A percentile compares a stretch with the other conserved stretches of the same genome.
Evolutionary conservation across 768 basidiomycete genomes (phyloP).

Genomic region (Floccularia luteovirens): DNA sequence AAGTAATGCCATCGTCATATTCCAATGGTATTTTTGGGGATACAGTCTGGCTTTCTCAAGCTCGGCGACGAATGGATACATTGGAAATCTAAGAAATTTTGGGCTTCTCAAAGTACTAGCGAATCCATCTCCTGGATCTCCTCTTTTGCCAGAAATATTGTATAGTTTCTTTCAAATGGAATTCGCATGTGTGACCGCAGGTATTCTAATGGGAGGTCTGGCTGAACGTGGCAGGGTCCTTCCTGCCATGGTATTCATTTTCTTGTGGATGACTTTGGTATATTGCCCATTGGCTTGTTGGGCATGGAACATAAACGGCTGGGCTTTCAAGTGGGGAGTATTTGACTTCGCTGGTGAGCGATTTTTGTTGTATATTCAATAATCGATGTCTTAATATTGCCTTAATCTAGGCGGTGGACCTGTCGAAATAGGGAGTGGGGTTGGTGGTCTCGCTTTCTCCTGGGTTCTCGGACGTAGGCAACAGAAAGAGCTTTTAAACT

Average conservation of each 20-base stretch:
- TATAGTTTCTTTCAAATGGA: constrained; percentile 88
- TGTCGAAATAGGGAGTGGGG: constrained; percentile 82
- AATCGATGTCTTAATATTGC: constrained; percentile 4
- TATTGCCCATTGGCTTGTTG: constrained; percentile 86
- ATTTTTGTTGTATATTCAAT: constrained; percentile 3
- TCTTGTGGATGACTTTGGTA: constrained; percentile 81
- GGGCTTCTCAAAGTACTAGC: constrained; percentile 67
- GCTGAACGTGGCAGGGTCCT: constrained; percentile 84
- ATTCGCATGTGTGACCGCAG: constrained; percentile 77
- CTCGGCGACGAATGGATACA: constrained; percentile 65
- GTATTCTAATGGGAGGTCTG: constrained; percentile 69
- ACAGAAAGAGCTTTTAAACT: constrained; percentile 65
- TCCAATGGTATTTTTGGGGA: constrained; percentile 68
- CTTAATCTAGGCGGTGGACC: constrained; percentile 62
- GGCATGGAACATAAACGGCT: constrained; percentile 77
- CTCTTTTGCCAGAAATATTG: constrained; percentile 73
- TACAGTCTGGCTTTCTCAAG: constrained; percentile 82
- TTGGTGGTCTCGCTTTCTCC: constrained; percentile 79
- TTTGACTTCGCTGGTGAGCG: constrained; percentile 77
- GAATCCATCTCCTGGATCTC: constrained; percentile 70
- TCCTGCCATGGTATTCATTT: constrained; percentile 75
- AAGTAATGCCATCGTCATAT: constrained; percentile 67
- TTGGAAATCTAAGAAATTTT: constrained; percentile 76
- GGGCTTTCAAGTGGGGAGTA: constrained; percentile 81
- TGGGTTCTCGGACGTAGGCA: constrained; percentile 81